Evolutionary conservation across 495 filamentous ascomycete genomes (phyloP), one percentile per base, ranked within the genome.

Genomic region (Cercophora sp.): DNA sequence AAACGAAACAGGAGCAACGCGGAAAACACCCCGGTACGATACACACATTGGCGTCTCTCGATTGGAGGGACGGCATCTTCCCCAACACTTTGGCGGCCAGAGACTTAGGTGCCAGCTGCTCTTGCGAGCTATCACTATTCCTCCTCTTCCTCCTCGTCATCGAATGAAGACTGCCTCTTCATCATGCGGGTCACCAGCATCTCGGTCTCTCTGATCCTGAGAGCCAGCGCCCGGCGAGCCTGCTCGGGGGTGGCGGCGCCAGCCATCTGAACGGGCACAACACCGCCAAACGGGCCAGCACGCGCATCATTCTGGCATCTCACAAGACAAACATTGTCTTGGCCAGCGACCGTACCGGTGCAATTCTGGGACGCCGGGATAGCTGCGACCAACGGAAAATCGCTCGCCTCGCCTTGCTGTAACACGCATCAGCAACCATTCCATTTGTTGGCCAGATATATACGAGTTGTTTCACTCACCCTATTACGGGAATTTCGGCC

Each of bases 271-370:
- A 81, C 73, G 2, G 78, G 75, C 11, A 80, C 69, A 31, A 77
- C 75, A 19, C 78, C 78, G 10, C 78, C 78, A 44, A 81, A 81
- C 3, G 74, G 76, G 0, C 76, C 76, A 18, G 75, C 73, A n/a
- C 69, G 60, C 1, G 73, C 72, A 0, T 52, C 60, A 52, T 81
- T 81, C 58, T 74, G 61, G 69, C 77, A 77, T 5, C 75, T 69
- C 9, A 80, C 78, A 24, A 81, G 63, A 58, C 78, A 81, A 44
- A 75, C 67, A 48, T 76, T 75, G 20, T 68, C 62, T 61, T 77
- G 70, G 11, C 75, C 77, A 1, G 77, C 78, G 4, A 75, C 75
- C 13, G 73, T 76, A 31, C 78, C 78, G 36, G 72, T 78, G 63
- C 78, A 81, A 8, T 59, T 52, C 63, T 76, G 74, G 42, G 62